These are phyloP conservation scores for Bolboschoenus planiculmis DNA, from an alignment of 176 grass and related monocot genomes.

Conservation along the genomic window DNA sequence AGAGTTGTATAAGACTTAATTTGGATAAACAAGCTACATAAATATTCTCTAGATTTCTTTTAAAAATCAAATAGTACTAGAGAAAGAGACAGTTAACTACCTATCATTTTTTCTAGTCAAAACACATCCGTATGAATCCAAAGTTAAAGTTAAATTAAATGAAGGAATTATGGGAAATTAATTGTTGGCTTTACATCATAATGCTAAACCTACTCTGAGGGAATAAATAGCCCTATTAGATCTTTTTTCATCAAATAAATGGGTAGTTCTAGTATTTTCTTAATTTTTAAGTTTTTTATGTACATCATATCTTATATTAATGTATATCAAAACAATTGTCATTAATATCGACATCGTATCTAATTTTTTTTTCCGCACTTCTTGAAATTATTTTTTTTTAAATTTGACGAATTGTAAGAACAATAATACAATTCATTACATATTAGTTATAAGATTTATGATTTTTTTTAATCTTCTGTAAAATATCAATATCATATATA, in stretches of 20 bases:
- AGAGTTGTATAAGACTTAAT: neutral
- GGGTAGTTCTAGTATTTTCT: neutral
- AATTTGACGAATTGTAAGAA: too few species aligned
- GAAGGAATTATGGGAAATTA: neutral
- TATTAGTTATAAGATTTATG: too few species aligned
- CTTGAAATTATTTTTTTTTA: neutral
- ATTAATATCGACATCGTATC: neutral
- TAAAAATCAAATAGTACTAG: neutral
- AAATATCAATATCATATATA: too few species aligned
- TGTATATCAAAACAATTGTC: too few species aligned
- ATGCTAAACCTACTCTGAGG: neutral
- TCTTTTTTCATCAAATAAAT: neutral
- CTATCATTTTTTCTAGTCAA: neutral
- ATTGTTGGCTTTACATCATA: neutral
- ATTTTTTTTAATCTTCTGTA: too few species aligned
- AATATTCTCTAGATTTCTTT: neutral
- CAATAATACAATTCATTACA: too few species aligned
- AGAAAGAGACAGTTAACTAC: slow-evolving; percentile 5
- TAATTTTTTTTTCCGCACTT: neutral
- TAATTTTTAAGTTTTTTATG: too few species aligned
- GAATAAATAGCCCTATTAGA: neutral
- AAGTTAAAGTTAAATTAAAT: neutral
- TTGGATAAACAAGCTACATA: neutral
- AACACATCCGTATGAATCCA: neutral
- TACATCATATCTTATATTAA: too few species aligned